Percentiles rank a stretch among this genome's conserved stretches.
These are phyloP conservation scores for Umbelopsis vinacea DNA, from an alignment of 192 early-diverging fungal species.

Conservation along the genomic window DNA sequence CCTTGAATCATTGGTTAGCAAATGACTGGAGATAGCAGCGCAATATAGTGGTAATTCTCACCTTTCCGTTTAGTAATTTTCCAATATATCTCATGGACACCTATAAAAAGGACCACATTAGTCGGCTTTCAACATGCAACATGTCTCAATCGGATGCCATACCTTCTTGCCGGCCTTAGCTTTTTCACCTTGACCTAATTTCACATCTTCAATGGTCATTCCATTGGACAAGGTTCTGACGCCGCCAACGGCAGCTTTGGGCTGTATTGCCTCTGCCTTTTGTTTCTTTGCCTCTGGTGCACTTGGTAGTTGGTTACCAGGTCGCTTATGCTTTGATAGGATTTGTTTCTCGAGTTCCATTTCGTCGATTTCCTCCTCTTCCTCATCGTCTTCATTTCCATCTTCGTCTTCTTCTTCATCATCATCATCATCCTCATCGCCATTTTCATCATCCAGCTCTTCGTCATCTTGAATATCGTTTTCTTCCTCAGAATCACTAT, in stretches of 20 bases:
- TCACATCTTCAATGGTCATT: conserved; percentile 76
- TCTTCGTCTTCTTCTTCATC: conserved; percentile 10
- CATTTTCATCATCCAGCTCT: conserved; percentile 5
- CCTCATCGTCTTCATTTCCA: conserved; percentile 15
- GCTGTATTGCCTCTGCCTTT: conserved; percentile 17
- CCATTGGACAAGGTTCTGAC: conserved; percentile 61
- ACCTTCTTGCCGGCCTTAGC: conserved; percentile 49
- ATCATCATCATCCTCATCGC: conserved; percentile 20
- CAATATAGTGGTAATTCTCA: conserved; percentile 29
- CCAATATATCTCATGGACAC: conserved; percentile 94
- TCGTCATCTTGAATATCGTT: conserved; percentile 15
- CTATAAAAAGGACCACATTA: conserved; percentile 29
- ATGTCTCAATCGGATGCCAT: not conserved
- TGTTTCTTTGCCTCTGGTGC: conserved; percentile 5
- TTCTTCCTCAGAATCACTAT: conserved; percentile 19
- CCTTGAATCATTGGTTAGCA: conserved; percentile 29
- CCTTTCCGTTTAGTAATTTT: conserved; percentile 86
- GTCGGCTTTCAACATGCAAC: conserved; percentile 41
- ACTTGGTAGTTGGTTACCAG: not conserved
- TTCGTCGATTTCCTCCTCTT: conserved; percentile 7
- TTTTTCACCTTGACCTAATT: conserved; percentile 41
- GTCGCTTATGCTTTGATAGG: conserved; percentile 4
- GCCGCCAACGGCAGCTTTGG: not conserved
- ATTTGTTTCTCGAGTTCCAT: conserved; percentile 29
- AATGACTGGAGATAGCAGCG: not conserved